These are phyloP conservation scores for Tulasnella sp. DNA, from an alignment of 768 basidiomycete genomes.

Conservation along the genomic window DNA sequence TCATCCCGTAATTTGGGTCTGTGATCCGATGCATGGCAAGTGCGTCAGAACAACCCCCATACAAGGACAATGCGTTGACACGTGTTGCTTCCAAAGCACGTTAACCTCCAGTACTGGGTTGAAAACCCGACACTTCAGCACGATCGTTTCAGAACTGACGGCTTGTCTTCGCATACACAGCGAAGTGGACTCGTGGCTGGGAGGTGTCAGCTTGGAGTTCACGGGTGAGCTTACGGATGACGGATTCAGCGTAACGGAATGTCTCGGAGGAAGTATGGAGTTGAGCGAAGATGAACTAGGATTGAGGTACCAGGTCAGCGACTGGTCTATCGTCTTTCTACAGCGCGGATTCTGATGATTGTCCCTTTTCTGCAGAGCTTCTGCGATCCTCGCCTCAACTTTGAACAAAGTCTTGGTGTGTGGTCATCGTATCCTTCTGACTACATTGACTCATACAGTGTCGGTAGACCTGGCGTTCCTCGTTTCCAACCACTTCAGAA, in stretches of 20 bases:
- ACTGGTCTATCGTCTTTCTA: neutral
- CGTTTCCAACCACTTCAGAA: slow-evolving; percentile 67
- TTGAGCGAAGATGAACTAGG: slow-evolving; percentile 77
- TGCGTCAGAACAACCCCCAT: slow-evolving; percentile 32
- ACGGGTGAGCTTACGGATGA: slow-evolving; percentile 85
- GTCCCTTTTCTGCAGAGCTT: slow-evolving; percentile 41
- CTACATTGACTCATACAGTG: neutral
- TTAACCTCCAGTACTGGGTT: slow-evolving; percentile 65
- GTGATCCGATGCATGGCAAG: slow-evolving; percentile 99
- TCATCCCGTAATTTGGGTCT: slow-evolving; percentile 88
- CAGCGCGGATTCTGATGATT: neutral
- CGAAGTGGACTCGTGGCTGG: slow-evolving; percentile 56
- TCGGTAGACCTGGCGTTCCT: slow-evolving; percentile 68
- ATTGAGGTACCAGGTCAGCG: slow-evolving; percentile 70
- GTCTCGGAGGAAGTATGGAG: slow-evolving; percentile 93
- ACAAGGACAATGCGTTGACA: neutral
- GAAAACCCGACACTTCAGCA: slow-evolving; percentile 83
- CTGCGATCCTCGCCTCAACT: slow-evolving; percentile 89
- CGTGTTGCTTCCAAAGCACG: slow-evolving; percentile 40
- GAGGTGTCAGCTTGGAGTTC: slow-evolving; percentile 78
- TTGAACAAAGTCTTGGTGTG: slow-evolving; percentile 86
- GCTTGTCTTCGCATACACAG: slow-evolving; percentile 72
- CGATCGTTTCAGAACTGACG: slow-evolving; percentile 79
- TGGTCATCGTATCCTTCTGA: slow-evolving; percentile 9
- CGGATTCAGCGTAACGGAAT: slow-evolving; percentile 92